These are phyloP conservation scores for Glycine tomentella DNA, from an alignment of 306 rosid genomes.

Conservation along the genomic window DNA sequence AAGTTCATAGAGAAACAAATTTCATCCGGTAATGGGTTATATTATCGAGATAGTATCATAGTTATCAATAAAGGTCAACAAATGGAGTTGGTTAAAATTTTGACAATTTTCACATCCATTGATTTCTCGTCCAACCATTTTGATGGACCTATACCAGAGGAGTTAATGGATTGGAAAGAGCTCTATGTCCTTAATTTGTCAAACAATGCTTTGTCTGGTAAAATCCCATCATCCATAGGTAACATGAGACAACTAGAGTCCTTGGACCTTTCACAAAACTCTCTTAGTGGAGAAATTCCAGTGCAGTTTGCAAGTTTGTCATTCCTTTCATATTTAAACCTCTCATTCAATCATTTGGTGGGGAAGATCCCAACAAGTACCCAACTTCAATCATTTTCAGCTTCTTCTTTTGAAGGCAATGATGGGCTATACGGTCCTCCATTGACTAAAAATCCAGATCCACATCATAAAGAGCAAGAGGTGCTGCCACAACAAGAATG, in stretches of 20 bases:
- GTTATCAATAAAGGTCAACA: conserved; percentile 43
- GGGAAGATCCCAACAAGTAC: background rate
- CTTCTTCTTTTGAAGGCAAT: background rate
- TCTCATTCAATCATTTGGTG: background rate
- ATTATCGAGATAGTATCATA: conserved; percentile 47
- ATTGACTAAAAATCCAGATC: background rate
- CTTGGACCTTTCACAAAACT: background rate
- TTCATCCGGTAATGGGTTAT: conserved; percentile 15
- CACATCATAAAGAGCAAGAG: background rate
- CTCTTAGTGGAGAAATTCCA: background rate
- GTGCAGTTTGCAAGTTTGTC: background rate
- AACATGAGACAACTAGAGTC: too few species aligned
- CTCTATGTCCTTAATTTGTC: too few species aligned
- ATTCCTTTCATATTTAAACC: conserved; percentile 1
- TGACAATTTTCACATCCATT: conserved; percentile 45
- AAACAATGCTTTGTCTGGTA: too few species aligned
- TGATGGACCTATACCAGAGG: conserved; percentile 35
- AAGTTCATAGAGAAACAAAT: background rate
- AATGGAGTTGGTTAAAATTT: conserved; percentile 46
- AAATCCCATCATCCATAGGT: too few species aligned
- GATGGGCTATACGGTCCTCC: conserved; percentile 6
- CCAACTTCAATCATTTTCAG: too few species aligned
- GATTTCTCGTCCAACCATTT: conserved; percentile 55
- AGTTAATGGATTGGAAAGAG: background rate
- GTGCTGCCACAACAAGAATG: background rate